Evolutionary conservation across 2,329 filamentous ascomycete genomes (phyloP).

Genomic region (Aureobasidium vineae): DNA sequence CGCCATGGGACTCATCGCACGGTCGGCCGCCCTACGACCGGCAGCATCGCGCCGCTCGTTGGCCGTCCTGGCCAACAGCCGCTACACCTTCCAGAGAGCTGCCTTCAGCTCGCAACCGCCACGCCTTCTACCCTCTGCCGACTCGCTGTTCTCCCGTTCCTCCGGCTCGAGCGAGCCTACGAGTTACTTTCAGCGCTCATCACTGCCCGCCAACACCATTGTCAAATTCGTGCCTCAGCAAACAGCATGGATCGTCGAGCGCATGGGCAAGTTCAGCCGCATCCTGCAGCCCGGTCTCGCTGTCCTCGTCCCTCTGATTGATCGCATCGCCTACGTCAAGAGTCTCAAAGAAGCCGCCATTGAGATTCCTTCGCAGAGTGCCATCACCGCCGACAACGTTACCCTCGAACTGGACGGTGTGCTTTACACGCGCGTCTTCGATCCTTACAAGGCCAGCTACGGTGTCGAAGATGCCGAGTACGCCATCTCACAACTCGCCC

Average conservation of each 20-base stretch:
- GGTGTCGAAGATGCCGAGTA: conserved; percentile 99
- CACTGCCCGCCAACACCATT: conserved; percentile 87
- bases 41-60: conserved; percentile 36
- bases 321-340: conserved; percentile 97
- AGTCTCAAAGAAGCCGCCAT: conserved; percentile 94
- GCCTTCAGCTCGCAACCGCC: conserved; percentile 28
- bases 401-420: conserved; percentile 95
- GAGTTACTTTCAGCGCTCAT: conserved; percentile 47
- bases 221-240: conserved; percentile 98
- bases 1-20: conserved; percentile 11
- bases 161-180: conserved; percentile 33
- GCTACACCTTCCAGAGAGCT: conserved; percentile 28
- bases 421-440: conserved; percentile 91
- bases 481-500: conserved; percentile 94
- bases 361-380: conserved; percentile 95
- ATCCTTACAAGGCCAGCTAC: conserved; percentile 98
- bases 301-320: conserved; percentile 82
- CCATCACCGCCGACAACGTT: conserved; percentile 98
- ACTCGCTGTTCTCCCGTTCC: conserved; percentile 39
- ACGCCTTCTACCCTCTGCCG: conserved; percentile 34
- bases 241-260: conserved; percentile 98
- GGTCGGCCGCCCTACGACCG: conserved; percentile 43
- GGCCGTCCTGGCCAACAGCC: conserved; percentile 37
- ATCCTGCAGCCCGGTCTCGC: conserved; percentile 91
- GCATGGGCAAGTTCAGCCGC: conserved; percentile 96